Percentiles rank a stretch among this genome's conserved stretches.
Evolutionary conservation across 2,329 filamentous ascomycete genomes (phyloP).

Genomic region (Madurella fahalii): DNA sequence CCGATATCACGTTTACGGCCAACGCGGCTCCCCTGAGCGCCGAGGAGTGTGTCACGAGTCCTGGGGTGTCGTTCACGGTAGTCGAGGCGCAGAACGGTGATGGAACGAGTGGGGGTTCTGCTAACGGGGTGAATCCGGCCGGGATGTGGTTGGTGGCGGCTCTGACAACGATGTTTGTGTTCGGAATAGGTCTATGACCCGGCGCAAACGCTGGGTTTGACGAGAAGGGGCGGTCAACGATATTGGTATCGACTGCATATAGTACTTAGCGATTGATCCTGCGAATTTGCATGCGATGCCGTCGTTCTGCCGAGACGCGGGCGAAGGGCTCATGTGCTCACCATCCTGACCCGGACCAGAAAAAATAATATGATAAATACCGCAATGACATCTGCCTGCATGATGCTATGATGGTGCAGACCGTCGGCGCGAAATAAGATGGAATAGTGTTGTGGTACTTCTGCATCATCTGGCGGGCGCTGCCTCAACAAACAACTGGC

Average conservation of each 20-base stretch:
- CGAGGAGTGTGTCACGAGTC: conserved; percentile 55
- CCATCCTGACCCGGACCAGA: background rate
- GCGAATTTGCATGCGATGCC: background rate
- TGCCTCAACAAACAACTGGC: conserved; percentile 37
- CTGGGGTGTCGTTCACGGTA: conserved; percentile 42
- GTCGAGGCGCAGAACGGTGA: conserved; percentile 30
- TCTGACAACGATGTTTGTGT: conserved; percentile 36
- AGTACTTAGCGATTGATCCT: background rate
- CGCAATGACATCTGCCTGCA: background rate
- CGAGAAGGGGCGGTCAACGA: background rate
- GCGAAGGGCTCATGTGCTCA: background rate
- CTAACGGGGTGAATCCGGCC: conserved; percentile 21
- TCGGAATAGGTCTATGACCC: conserved; percentile 35
- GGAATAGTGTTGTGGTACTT: background rate
- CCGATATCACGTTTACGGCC: conserved; percentile 65
- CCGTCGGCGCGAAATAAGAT: too few relatives aligned
- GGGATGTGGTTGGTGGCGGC: conserved; percentile 36
- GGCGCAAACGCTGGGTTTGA: background rate
- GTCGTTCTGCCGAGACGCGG: background rate
- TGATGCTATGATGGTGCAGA: background rate
- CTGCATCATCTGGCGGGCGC: conserved; percentile 25
- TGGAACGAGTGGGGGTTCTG: conserved; percentile 21
- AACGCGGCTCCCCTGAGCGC: conserved; percentile 43
- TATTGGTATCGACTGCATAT: background rate
- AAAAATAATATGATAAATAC: background rate